phyloP scores from a whole-genome alignment of 768 basidiomycete genomes.

The Hemileccinum rubropunctum region DNA sequence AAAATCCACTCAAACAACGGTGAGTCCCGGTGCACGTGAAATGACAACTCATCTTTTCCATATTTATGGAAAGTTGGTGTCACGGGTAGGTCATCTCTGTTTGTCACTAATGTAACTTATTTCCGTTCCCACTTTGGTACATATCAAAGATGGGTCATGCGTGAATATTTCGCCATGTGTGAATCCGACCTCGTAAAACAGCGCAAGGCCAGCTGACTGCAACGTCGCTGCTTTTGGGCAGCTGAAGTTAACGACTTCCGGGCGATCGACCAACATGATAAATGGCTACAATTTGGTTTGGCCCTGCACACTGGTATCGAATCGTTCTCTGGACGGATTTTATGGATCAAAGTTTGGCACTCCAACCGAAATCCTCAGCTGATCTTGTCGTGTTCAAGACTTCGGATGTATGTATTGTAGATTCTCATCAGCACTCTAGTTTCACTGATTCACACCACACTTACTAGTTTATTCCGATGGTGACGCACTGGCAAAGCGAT shows the following conservation, averaged over 20 bases:
- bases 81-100: no score
- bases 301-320: background rate
- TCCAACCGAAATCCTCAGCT: conserved; percentile 1
- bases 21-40: no score
- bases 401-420: background rate
- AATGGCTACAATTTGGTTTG: background rate
- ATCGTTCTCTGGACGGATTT: background rate
- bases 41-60: no score
- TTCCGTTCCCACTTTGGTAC: no score
- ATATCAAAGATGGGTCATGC: no score
- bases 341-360: conserved; percentile 5
- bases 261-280: conserved; percentile 1
- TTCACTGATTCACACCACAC: no score
- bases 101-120: no score
- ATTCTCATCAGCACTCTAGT: no score
- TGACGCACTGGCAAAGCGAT: conserved; percentile 1
- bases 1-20: no score
- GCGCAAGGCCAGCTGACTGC: conserved; percentile 20
- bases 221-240: conserved; percentile 32
- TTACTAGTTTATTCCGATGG: background rate
- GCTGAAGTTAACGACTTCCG: conserved; percentile 40
- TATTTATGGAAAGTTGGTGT: no score
- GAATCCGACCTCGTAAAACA: conserved; percentile 23
- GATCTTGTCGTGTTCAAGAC: conserved; percentile 1
- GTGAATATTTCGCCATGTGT: background rate